Evolutionary conservation across 352 stramenopile genomes (phyloP).

Genomic region (Chrysophaeum taylorii): DNA sequence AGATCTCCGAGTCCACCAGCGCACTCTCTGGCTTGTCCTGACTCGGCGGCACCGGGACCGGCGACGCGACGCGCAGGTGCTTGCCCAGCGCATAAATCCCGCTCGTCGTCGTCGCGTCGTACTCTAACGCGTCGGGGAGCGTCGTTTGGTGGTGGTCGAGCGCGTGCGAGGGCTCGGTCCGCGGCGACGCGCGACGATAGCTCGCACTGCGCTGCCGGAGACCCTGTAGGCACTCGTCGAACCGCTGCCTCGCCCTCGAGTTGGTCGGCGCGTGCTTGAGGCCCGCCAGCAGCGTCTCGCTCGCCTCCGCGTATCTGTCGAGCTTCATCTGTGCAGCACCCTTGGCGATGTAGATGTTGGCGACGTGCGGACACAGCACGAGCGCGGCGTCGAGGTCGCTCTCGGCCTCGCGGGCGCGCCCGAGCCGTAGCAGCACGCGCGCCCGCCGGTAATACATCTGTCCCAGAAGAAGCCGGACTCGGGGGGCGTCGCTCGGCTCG

Average conservation of each 20-base stretch:
- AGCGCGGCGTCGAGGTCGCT: not conserved
- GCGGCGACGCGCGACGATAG: not conserved
- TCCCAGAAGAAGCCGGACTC: too few species aligned
- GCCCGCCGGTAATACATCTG: not conserved
- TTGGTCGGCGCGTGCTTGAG: not conserved
- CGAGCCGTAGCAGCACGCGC: not conserved
- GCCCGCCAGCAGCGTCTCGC: not conserved
- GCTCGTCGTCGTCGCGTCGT: not conserved
- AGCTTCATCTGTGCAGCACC: not conserved
- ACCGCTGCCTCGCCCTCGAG: not conserved
- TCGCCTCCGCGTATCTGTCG: not conserved
- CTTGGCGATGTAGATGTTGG: not conserved
- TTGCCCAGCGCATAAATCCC: not conserved
- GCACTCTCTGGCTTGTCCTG: too few species aligned
- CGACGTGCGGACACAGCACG: not conserved
- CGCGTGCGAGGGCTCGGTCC: not conserved
- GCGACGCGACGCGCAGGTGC: too few species aligned
- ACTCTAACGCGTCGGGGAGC: not conserved
- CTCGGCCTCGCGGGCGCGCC: not conserved
- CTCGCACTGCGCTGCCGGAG: not conserved
- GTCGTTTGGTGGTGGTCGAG: not conserved
- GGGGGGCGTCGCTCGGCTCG: too few species aligned
- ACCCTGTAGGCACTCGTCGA: not conserved
- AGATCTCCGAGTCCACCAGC: too few species aligned
- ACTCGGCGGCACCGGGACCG: too few species aligned